These are phyloP conservation scores for Ceratocystis papillata DNA, from an alignment of 2,329 filamentous ascomycete species.

Conservation along the genomic window DNA sequence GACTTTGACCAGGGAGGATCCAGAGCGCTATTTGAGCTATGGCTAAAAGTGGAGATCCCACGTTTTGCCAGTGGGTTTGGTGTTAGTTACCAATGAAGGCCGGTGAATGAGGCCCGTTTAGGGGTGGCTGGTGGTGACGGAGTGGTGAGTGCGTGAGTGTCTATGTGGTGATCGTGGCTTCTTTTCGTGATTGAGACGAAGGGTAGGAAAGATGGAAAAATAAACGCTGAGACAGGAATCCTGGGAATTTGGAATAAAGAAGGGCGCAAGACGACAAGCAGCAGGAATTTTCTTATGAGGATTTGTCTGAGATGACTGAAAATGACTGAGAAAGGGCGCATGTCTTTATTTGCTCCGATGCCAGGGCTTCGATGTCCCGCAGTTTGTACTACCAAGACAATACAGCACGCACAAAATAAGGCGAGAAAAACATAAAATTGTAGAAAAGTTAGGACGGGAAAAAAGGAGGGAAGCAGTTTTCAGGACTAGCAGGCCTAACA, in stretches of 20 bases:
- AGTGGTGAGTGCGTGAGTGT: background rate
- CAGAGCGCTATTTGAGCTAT: conserved; percentile 12
- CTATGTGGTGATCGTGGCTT: background rate
- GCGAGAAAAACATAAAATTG: background rate
- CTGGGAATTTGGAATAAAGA: background rate
- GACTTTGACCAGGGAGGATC: conserved; percentile 10
- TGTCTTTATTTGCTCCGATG: too few relatives aligned
- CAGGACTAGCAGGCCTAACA: too few relatives aligned
- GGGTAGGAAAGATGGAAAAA: background rate
- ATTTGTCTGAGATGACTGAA: too few relatives aligned
- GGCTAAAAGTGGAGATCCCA: conserved; percentile 14
- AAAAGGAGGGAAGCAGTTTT: too few relatives aligned
- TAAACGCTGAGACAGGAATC: background rate
- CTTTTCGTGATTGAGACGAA: background rate
- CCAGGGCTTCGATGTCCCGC: too few relatives aligned
- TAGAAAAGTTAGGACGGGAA: too few relatives aligned
- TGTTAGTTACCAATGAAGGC: background rate
- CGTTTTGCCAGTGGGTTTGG: background rate
- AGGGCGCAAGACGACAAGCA: background rate
- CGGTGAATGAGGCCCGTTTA: background rate
- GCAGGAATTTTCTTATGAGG: too few relatives aligned
- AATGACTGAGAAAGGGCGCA: too few relatives aligned
- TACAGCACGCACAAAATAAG: background rate
- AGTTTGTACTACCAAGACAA: background rate
- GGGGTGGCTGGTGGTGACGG: background rate